Conservation (phyloP, 352 stramenopile species). For the Pythium volutum region DNA sequence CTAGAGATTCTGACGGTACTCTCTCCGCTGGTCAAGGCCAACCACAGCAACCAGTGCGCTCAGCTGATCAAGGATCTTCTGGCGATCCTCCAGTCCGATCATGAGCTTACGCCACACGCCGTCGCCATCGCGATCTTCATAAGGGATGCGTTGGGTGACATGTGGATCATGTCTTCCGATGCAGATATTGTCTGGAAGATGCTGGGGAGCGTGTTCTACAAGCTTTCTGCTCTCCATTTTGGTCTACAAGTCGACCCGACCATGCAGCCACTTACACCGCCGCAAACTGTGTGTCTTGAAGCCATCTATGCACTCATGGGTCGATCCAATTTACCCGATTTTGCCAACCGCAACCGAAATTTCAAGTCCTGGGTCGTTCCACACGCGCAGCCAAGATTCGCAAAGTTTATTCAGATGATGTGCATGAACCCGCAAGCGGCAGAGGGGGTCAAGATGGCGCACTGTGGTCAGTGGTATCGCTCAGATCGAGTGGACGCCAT, state of each 20-base stretch:
- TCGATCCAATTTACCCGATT: conserved; percentile 41
- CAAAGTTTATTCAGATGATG: conserved; percentile 16
- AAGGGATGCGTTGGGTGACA: conserved; percentile 35
- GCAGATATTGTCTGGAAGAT: conserved; percentile 42
- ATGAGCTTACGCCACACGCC: conserved; percentile 12
- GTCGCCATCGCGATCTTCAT: conserved; percentile 39
- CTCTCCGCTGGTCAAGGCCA: conserved; percentile 39
- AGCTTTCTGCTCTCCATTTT: conserved; percentile 31
- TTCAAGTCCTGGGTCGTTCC: conserved; percentile 20
- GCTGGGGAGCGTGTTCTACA: conserved; percentile 35
- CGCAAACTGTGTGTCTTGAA: conserved; percentile 35
- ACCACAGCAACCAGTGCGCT: conserved; percentile 55
- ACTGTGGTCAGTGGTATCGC: not conserved
- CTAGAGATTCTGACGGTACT: conserved; percentile 44
- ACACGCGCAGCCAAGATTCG: conserved; percentile 18
- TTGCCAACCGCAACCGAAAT: conserved; percentile 3
- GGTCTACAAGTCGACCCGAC: conserved; percentile 16
- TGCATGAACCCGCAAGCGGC: not conserved
- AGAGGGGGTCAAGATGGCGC: not conserved
- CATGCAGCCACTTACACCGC: conserved; percentile 14
- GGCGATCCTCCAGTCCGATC: conserved; percentile 19
- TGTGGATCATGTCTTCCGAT: conserved; percentile 42
- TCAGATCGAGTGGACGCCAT: not conserved
- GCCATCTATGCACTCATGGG: conserved; percentile 46
- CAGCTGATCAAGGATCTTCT: conserved; percentile 50